phyloP scores from a whole-genome alignment of 805 yeast genomes.

The Helenozyma baotianmanensis region DNA sequence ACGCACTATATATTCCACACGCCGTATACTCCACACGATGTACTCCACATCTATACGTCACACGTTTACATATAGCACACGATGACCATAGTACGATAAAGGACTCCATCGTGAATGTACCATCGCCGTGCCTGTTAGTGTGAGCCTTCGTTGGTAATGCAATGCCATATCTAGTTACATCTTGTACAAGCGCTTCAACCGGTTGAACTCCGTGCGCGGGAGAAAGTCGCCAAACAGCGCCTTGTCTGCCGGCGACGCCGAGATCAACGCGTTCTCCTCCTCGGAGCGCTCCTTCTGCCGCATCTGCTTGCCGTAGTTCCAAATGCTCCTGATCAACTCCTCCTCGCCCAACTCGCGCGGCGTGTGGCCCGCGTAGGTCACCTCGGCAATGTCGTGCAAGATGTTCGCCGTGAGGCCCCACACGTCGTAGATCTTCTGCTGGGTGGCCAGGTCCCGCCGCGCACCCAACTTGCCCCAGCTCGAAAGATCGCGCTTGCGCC shows the following conservation, averaged over 20 bases:
- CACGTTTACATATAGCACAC: no score
- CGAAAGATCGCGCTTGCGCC: conserved; percentile 14
- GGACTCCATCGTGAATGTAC: no score
- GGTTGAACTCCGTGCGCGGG: conserved; percentile 38
- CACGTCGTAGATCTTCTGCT: conserved; percentile 57
- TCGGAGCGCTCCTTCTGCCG: conserved; percentile 40
- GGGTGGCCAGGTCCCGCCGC: conserved; percentile 31
- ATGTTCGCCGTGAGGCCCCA: conserved; percentile 86
- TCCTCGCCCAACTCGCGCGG: conserved; percentile 51
- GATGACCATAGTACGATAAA: no score
- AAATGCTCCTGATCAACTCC: conserved; percentile 55
- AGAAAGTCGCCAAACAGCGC: conserved; percentile 39
- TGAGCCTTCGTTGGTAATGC: no score
- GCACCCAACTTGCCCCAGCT: conserved; percentile 40
- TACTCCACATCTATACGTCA: no score
- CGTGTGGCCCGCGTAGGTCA: conserved; percentile 31
- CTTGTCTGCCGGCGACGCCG: conserved; percentile 5
- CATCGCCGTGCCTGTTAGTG: no score
- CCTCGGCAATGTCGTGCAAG: conserved; percentile 62
- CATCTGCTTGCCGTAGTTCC: conserved; percentile 54
- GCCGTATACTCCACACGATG: no score
- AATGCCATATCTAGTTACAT: conserved; percentile 2
- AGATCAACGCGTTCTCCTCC: conserved; percentile 53
- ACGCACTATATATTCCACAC: no score
- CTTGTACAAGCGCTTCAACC: conserved; percentile 41